Conservation (phyloP, 768 basidiomycete species). For the Pholiota conissans region DNA sequence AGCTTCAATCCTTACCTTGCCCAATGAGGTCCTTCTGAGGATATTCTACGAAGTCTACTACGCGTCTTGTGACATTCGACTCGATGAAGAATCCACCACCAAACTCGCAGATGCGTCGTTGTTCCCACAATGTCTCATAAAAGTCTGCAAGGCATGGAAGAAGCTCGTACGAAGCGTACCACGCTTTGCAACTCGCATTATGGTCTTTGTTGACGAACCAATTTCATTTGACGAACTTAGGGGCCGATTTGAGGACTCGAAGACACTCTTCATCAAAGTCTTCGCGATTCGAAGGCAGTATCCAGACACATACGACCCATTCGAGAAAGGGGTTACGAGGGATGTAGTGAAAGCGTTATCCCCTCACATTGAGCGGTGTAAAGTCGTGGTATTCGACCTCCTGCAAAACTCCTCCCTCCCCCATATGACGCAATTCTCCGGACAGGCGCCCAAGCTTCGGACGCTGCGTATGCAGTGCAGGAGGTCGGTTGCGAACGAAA, state of each 20-base stretch:
- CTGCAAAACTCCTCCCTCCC: conserved; percentile 14
- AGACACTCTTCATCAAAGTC: conserved; percentile 10
- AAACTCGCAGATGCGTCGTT: conserved; percentile 7
- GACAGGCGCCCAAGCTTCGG: conserved; percentile 6
- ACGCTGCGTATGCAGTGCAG: conserved; percentile 13
- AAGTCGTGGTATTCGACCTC: conserved; percentile 18
- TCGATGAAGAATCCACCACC: conserved; percentile 4
- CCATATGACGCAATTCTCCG: conserved; percentile 12
- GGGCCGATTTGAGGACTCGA: conserved; percentile 1
- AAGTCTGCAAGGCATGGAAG: conserved; percentile 14
- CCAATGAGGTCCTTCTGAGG: conserved; percentile 10
- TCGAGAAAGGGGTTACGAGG: conserved; percentile 5
- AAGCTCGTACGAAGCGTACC: conserved; percentile 6
- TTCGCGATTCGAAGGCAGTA: conserved; percentile 14
- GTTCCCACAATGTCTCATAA: conserved; percentile 12
- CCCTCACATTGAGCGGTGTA: conserved; percentile 12
- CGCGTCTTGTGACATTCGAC: conserved; percentile 4
- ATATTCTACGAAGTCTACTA: conserved; percentile 14
- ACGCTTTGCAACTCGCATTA: conserved; percentile 11
- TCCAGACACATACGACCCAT: not conserved
- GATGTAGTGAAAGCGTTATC: conserved; percentile 4
- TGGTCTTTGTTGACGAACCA: conserved; percentile 13
- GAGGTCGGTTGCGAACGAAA: not conserved
- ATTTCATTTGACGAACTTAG: not conserved
- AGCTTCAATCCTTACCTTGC: conserved; percentile 6